phyloP scores from a whole-genome alignment of 2,329 filamentous ascomycete species.

The Tolypocladium endophyticum region DNA sequence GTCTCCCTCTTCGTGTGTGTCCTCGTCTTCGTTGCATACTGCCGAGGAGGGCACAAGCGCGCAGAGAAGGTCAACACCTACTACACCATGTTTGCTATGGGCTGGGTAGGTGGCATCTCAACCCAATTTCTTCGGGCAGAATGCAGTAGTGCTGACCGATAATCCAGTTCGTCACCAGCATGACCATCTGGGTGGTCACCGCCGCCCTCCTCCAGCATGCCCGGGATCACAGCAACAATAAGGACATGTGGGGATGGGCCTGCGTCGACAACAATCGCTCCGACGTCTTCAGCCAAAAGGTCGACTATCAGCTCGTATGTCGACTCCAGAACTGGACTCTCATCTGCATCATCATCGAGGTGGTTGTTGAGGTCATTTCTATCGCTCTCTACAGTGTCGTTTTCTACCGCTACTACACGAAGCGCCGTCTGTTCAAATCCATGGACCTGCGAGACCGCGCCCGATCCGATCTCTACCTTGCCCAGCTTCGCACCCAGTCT shows the following conservation, averaged over 20 bases:
- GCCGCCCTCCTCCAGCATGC: constrained; percentile 75
- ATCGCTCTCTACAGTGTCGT: constrained; percentile 89
- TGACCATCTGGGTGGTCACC: constrained; percentile 84
- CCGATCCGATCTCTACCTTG: constrained; percentile 89
- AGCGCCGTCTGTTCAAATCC: constrained; percentile 87
- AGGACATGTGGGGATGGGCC: constrained; percentile 98
- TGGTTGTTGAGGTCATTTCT: constrained; percentile 83
- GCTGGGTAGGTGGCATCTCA: constrained; percentile 41
- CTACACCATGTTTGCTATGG: constrained; percentile 88
- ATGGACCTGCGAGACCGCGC: constrained; percentile 95
- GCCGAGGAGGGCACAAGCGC: constrained; percentile 72
- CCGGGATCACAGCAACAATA: constrained; percentile 56
- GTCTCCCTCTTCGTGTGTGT: constrained; percentile 74
- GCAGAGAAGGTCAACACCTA: constrained; percentile 92
- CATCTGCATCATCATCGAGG: constrained; percentile 94
- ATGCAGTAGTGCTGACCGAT: not conserved
- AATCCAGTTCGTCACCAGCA: constrained; percentile 67
- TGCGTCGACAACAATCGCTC: constrained; percentile 80
- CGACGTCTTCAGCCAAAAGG: constrained; percentile 65
- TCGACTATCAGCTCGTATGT: constrained; percentile 86
- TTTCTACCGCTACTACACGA: constrained; percentile 97
- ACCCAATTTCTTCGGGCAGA: not conserved
- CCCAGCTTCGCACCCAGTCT: constrained; percentile 72
- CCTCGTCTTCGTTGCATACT: constrained; percentile 75
- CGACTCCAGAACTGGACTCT: constrained; percentile 89